Evolutionary conservation across 2,329 filamentous ascomycete genomes (phyloP).

Genomic region (Colletotrichum melonis): DNA sequence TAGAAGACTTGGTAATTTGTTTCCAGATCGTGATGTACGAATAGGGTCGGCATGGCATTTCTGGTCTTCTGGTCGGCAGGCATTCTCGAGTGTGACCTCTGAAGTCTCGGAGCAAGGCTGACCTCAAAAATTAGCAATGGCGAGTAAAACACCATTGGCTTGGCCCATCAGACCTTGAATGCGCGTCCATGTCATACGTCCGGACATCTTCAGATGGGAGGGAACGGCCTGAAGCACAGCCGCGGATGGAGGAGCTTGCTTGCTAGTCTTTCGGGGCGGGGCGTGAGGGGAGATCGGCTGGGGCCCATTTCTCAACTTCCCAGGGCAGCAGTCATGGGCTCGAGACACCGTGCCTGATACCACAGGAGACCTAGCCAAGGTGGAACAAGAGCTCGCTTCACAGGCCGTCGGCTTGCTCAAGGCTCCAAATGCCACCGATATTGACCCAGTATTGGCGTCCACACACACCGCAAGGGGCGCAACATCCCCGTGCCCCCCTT

Average conservation of each 20-base stretch:
- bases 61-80: background rate
- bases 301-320: conserved; percentile 22
- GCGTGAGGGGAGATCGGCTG: background rate
- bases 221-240: background rate
- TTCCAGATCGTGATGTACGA: background rate
- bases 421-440: background rate
- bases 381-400: background rate
- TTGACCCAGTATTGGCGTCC: background rate
- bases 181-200: background rate
- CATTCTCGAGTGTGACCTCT: background rate
- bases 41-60: background rate
- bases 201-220: background rate
- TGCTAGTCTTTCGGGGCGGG: background rate
- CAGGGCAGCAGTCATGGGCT: background rate
- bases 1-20: background rate
- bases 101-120: background rate
- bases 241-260: background rate
- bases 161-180: background rate
- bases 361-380: conserved; percentile 6
- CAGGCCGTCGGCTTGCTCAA: conserved; percentile 1
- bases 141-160: background rate
- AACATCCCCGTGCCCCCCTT: background rate
- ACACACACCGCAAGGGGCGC: background rate
- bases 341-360: background rate
- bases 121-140: background rate